A percentile compares a stretch with the other conserved stretches of the same genome.
phyloP scores from a whole-genome alignment of 2,329 filamentous ascomycete species.

The Aspergillus bombycis region DNA sequence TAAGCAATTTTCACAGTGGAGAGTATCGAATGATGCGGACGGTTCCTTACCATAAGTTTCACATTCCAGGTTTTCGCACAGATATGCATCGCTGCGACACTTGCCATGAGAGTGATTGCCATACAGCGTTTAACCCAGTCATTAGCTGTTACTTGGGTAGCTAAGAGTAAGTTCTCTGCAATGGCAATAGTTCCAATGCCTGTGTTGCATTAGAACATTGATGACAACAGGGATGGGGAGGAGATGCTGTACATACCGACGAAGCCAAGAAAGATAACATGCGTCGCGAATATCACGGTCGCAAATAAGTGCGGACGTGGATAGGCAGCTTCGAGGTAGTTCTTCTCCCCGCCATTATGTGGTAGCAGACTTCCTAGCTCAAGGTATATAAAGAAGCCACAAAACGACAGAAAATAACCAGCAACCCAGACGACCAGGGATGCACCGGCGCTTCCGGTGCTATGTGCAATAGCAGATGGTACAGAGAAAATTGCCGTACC shows the following conservation, averaged over 20 bases:
- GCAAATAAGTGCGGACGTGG: constrained; percentile 63
- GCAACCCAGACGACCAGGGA: constrained; percentile 64
- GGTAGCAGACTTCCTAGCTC: constrained; percentile 71
- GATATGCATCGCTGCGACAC: constrained; percentile 68
- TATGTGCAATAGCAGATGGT: constrained; percentile 65
- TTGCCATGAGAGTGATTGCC: constrained; percentile 67
- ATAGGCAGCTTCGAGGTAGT: constrained; percentile 71
- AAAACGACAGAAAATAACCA: constrained; percentile 62
- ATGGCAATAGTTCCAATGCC: constrained; percentile 70
- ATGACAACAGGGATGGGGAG: not conserved
- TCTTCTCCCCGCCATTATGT: constrained; percentile 67
- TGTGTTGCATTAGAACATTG: not conserved
- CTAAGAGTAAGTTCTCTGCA: constrained; percentile 70
- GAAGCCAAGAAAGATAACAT: constrained; percentile 65
- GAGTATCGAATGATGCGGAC: not conserved
- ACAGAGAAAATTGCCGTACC: constrained; percentile 72
- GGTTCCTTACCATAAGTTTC: constrained; percentile 54
- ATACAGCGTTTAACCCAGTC: constrained; percentile 70
- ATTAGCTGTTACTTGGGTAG: constrained; percentile 63
- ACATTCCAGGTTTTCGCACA: constrained; percentile 67
- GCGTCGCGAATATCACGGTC: constrained; percentile 64
- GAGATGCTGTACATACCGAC: constrained; percentile 31
- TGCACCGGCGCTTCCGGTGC: constrained; percentile 67
- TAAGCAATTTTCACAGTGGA: not conserved
- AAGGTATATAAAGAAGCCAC: constrained; percentile 62